Percentiles rank a stretch among this genome's conserved stretches.
Conservation (phyloP, 495 filamentous ascomycete genomes). For the Penicillium samsonianum region DNA sequence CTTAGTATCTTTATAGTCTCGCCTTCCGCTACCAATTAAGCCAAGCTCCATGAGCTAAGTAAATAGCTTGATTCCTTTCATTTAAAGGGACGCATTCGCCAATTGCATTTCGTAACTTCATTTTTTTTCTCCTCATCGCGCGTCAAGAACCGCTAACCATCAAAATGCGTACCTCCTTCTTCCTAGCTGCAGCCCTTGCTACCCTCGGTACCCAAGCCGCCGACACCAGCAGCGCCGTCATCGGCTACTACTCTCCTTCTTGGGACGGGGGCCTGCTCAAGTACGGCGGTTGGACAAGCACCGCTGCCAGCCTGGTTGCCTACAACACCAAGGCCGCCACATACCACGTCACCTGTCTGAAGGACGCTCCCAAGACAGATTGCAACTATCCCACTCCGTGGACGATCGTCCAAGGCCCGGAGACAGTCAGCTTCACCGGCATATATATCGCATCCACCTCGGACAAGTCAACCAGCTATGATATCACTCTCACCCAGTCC, state of each 20-base stretch:
- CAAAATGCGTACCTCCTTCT: conserved; percentile 18
- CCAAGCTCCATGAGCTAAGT: too few relatives aligned
- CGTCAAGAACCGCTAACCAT: not conserved
- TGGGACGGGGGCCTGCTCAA: conserved; percentile 1
- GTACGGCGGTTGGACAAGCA: conserved; percentile 16
- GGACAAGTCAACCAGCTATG: conserved; percentile 8
- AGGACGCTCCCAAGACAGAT: conserved; percentile 22
- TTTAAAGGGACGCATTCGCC: too few relatives aligned
- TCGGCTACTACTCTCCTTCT: conserved; percentile 15
- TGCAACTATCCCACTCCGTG: conserved; percentile 17
- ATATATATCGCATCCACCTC: conserved; percentile 19
- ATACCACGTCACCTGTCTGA: conserved; percentile 25
- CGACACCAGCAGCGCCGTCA: conserved; percentile 3
- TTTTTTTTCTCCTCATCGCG: not conserved
- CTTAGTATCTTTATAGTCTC: too few relatives aligned
- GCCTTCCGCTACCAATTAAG: too few relatives aligned
- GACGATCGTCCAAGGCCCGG: conserved; percentile 23
- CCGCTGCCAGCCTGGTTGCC: conserved; percentile 21
- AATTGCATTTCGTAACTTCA: too few relatives aligned
- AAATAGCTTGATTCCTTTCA: too few relatives aligned
- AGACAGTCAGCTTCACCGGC: conserved; percentile 21
- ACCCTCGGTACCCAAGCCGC: conserved; percentile 13
- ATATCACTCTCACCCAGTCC: conserved; percentile 19
- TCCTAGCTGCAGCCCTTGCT: conserved; percentile 16
- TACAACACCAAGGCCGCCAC: conserved; percentile 21